Evolutionary conservation across 768 basidiomycete genomes (phyloP).

Genomic region (Psilocybe sp.): DNA sequence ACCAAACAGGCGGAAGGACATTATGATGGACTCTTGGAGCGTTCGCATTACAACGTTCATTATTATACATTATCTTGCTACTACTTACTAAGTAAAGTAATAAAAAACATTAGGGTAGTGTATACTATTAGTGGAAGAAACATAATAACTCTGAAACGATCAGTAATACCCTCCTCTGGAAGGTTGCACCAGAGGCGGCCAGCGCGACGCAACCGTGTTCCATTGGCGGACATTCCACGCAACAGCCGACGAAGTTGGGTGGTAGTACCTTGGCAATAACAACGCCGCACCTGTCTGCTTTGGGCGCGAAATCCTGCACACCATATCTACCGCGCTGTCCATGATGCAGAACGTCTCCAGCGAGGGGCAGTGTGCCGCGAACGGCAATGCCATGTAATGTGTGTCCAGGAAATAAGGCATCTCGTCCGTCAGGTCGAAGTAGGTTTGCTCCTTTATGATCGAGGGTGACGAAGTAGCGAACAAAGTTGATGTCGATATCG

Average conservation of each 20-base stretch:
- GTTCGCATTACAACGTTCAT: too few relatives aligned
- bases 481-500: not conserved
- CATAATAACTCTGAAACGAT: too few relatives aligned
- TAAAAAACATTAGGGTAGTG: too few relatives aligned
- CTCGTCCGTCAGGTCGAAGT: constrained; percentile 12
- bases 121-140: too few relatives aligned
- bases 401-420: constrained; percentile 20
- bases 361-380: constrained; percentile 18
- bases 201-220: constrained; percentile 14
- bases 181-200: constrained; percentile 12
- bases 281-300: constrained; percentile 3
- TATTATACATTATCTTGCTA: too few relatives aligned
- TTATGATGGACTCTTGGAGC: too few relatives aligned
- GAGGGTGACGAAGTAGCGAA: not conserved
- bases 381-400: constrained; percentile 22
- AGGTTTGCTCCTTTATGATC: not conserved
- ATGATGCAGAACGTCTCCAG: constrained; percentile 20
- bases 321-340: constrained; percentile 21
- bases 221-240: constrained; percentile 15
- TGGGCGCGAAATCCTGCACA: constrained; percentile 13
- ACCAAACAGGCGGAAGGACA: too few relatives aligned
- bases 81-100: too few relatives aligned
- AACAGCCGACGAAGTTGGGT: constrained; percentile 10
- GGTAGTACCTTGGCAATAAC: constrained; percentile 15
- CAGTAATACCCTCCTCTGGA: too few relatives aligned